Base-by-base conservation (phyloP, 2,329 filamentous ascomycete species). In the Periconia sp. region DNA sequence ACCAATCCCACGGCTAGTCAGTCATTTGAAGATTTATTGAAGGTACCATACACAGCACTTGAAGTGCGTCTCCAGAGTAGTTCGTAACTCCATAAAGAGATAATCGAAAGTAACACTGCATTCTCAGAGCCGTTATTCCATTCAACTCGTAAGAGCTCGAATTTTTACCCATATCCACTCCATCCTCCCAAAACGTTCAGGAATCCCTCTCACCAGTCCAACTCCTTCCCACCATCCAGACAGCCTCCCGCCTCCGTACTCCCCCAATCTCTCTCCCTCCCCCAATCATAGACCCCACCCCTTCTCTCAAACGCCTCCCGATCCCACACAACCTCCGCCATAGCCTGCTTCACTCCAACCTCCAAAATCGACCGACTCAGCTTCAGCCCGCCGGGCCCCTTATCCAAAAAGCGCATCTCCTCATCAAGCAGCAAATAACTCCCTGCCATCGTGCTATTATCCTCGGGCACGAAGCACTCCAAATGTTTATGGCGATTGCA, bases 211-310 rank as follows among this genome's bases (percentile, higher is more conserved):
- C 47, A 37, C 31, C 23, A 40, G 2, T 20, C 33, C 33, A 52
- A 47, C 20, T 44, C 42, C 20, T 44, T 44, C 20, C 15, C 20
- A 15, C 27, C 43, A 31, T 23, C 8, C 15, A 7, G 23, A 9
- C 43, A 15, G 17, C 43, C 31, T n/a, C 23, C 14, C 15, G 8
- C 42, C 23, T 30, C 14, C 42, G 13, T 44, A 9, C 18, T 44
- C 27, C 54, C 43, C 41, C 56, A 44, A 3, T 56, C 44, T 17
- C 49, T 50, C 33, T 31, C 23, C 23, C 41, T 30, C 45, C 47
- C 69, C 79, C 80, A 82, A 30, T 80, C 77, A 60, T 81, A 82
- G n/a, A 81, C 52, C 0, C 79, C 79, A 6, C 79, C 78, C 8
- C 81, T 69, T 53, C 74, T 61, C 1, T 60, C 47, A 55, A 81